Conservation (phyloP, 1,284 basidiomycete species). For the Pseudozyma pruni region DNA sequence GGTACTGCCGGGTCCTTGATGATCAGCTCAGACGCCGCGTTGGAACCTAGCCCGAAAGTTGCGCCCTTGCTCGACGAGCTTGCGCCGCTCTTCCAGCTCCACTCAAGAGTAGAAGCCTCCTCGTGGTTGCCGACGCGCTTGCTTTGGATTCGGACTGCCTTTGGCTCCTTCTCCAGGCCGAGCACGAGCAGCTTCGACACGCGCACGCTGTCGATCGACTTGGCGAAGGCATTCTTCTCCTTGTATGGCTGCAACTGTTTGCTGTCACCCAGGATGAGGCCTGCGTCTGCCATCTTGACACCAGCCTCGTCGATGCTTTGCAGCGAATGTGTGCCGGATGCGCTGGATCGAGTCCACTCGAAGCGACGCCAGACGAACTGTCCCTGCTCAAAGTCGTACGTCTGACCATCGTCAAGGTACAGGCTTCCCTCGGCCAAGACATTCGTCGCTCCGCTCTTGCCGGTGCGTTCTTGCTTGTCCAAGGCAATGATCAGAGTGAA, state of each 20-base stretch:
- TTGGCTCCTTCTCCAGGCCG: slow-evolving; percentile 53
- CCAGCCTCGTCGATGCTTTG: slow-evolving; percentile 38
- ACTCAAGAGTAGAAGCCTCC: slow-evolving; percentile 21
- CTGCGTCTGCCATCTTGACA: slow-evolving; percentile 16
- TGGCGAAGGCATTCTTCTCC: slow-evolving; percentile 51
- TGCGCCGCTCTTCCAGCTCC: slow-evolving; percentile 45
- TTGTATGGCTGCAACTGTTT: slow-evolving; percentile 38
- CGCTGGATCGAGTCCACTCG: slow-evolving; percentile 28
- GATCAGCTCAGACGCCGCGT: slow-evolving; percentile 50
- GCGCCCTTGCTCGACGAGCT: slow-evolving; percentile 33
- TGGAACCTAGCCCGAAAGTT: slow-evolving; percentile 17
- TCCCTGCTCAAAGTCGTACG: slow-evolving; percentile 81
- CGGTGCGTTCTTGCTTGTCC: slow-evolving; percentile 69
- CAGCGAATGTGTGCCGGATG: slow-evolving; percentile 26
- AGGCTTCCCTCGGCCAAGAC: slow-evolving; percentile 79
- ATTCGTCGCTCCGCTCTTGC: slow-evolving; percentile 15
- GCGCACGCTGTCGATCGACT: slow-evolving; percentile 53
- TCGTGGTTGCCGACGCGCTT: slow-evolving; percentile 15
- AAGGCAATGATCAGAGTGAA: slow-evolving; percentile 90
- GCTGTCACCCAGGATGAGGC: slow-evolving; percentile 34
- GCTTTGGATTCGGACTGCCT: slow-evolving; percentile 33
- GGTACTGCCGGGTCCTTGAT: slow-evolving; percentile 59
- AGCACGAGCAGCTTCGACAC: slow-evolving; percentile 63
- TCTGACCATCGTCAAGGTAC: slow-evolving; percentile 94
- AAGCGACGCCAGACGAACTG: slow-evolving; percentile 75